A percentile compares a stretch with the other conserved stretches of the same genome.
phyloP scores from a whole-genome alignment of 176 grass and related monocot species.

The Rhynchospora breviuscula region DNA sequence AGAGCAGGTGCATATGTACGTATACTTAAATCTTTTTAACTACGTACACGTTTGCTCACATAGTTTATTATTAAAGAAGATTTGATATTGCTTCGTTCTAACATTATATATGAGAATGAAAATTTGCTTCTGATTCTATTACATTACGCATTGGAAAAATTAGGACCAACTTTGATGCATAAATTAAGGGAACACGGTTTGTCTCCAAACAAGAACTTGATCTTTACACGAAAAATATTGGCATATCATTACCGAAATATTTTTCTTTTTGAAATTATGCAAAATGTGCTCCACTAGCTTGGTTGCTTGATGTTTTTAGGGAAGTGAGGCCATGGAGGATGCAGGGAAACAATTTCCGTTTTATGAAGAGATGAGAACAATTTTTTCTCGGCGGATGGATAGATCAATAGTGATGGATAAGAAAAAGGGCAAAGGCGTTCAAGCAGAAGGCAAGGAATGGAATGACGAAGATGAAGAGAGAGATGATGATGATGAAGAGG shows the following conservation, averaged over 20 bases:
- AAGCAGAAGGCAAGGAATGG: slow-evolving; percentile 19
- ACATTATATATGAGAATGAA: not conserved
- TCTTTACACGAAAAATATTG: not conserved
- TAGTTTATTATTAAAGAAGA: not conserved
- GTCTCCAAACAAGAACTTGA: not conserved
- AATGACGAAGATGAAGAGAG: slow-evolving; percentile 28
- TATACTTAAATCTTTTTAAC: not conserved
- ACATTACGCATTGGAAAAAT: not conserved
- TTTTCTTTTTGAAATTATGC: not conserved
- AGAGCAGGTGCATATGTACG: not conserved
- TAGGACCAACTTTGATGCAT: not conserved
- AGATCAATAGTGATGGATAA: slow-evolving; percentile 37
- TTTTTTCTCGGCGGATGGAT: slow-evolving; percentile 46
- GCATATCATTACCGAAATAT: not conserved
- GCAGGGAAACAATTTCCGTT: slow-evolving; percentile 62
- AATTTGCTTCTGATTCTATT: not conserved
- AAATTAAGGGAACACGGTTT: not conserved
- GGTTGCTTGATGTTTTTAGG: slow-evolving; percentile 21
- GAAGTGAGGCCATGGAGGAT: slow-evolving; percentile 29
- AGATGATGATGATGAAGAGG: slow-evolving; percentile 30
- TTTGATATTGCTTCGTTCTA: not conserved
- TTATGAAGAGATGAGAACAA: slow-evolving; percentile 65
- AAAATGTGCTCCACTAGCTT: not conserved
- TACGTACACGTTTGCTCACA: not conserved
- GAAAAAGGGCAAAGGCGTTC: slow-evolving; percentile 46